Evolutionary conservation across 768 basidiomycete genomes (phyloP), one percentile per base, ranked within the genome.

Genomic region (Podaxis pistillaris): DNA sequence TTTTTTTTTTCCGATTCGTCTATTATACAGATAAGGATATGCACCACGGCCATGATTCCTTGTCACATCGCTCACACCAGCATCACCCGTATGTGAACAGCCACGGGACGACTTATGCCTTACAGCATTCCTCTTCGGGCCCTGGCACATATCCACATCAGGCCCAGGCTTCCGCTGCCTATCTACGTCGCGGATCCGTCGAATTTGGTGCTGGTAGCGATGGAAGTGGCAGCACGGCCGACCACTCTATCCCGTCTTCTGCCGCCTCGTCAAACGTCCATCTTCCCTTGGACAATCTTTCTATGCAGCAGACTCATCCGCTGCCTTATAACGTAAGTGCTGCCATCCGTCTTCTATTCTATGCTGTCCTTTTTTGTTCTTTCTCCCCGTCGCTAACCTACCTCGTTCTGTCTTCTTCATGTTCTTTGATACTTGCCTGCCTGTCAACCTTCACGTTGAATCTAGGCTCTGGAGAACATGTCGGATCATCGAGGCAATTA

Each of bases 251-350:
- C 2, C 78, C 80, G n/a, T 83, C 83, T 9, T 84, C 83, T 49
- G 84, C 86, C 11, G 65, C 81, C 8, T 85, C 84, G 8, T 85
- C 84, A 6, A 78, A 67, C 30, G 74, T 79, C 9, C 86, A 86
- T 64, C 78, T 86, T 3, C 85, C 85, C 2, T 57, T 75, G 37
- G 70, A 68, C 44, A 38, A 24, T 44, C 55, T 56, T 36, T 38
- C 59, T 15, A 53, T 46, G 40, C 64, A 62, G 19, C 59, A 60
- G 22, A 17, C 37, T 30, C 54, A 17, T 30, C 12, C 37, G 38
- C 41, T 61, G 52, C 37, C 37, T 19, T 64, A 56, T 65, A 49
- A 58, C 58, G 26, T 60, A 53, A 63, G 60, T 61, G 33, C 7
- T 33, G 8, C 9, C 33, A 9, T 33, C 33, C 26, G 52, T 53